Evolutionary conservation across 2,329 filamentous ascomycete genomes (phyloP).

Genomic region (Pyricularia sp.): DNA sequence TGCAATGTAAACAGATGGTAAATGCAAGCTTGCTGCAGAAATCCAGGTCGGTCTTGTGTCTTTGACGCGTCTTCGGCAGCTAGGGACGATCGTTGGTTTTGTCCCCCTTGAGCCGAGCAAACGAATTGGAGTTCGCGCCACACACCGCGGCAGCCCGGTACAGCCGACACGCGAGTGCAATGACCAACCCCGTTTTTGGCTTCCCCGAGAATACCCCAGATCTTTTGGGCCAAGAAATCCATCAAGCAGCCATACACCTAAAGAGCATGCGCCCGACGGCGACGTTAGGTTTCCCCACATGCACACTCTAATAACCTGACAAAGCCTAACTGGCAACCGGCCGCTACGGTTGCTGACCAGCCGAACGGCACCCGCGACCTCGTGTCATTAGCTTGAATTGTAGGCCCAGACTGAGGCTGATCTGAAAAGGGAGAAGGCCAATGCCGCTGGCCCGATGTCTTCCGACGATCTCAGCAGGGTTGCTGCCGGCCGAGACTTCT

Average conservation of each 20-base stretch:
- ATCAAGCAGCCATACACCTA: background rate
- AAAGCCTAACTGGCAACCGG: background rate
- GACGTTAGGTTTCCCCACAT: background rate
- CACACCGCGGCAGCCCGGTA: background rate
- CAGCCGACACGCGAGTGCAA: background rate
- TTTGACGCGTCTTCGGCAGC: background rate
- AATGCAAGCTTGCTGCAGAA: background rate
- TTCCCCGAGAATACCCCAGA: background rate
- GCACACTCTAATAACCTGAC: background rate
- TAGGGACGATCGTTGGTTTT: background rate
- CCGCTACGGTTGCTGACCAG: background rate
- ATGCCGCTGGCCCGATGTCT: conserved; percentile 19
- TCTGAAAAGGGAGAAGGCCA: conserved; percentile 5
- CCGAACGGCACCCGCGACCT: background rate
- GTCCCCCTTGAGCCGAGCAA: background rate
- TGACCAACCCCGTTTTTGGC: background rate
- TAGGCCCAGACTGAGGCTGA: background rate
- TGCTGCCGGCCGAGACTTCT: conserved; percentile 2
- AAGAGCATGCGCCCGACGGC: background rate
- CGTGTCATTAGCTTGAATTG: background rate
- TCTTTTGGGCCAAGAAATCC: background rate
- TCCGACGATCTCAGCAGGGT: conserved; percentile 11
- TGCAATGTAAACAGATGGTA: background rate
- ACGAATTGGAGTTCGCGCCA: background rate
- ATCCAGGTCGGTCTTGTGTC: background rate